Evolutionary conservation across 345 rosid species (phyloP), one percentile per base, ranked within the genome.

Genomic region (Eucalyptus viminalis): DNA sequence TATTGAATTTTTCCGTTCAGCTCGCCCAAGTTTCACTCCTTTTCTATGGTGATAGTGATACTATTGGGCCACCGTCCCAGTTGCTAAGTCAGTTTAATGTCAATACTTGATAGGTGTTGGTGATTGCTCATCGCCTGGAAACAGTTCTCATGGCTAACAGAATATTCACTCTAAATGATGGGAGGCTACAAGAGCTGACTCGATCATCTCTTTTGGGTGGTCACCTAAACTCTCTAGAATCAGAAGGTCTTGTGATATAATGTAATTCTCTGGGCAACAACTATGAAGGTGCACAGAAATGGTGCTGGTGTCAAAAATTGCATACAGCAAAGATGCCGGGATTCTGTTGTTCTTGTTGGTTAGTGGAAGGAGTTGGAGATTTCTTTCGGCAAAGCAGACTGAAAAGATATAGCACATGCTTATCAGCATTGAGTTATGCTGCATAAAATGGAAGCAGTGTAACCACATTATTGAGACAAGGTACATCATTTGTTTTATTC

Each of bases 41-140:
- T 76, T 76, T 76, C 83, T 40, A 10, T 76, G 83, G 29, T 21
- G 85, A 76, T 76, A 40, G 27, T 21, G 47, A 21, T 76, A 76
- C 9, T 7, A 5, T 76, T 40, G 83, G 83, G 83, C 83, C 9
- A 5, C 47, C 5, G 3, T 6, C 85, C 47, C 47, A 40, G 24
- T 44, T 43, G 9, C 47, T 76, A 40, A 76, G 9, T 76, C 85
- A 76, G 47, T 76, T 76, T 76, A 76, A 40, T 72, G 53, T 86
- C 27, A n/a, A 86, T 34, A 53, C 15, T 45, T 29, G 2, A 37
- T 88, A 96, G 99, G 98, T 97, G n/a, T 90, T 96, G 83, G 95
- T 97, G 86, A 96, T 98, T 83, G 98, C 99, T 51, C 99, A 98
- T 92, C 96, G 98, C 86, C 91, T 96, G 92, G 99, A 98, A 90